A percentile compares a stretch with the other conserved stretches of the same genome.
Evolutionary conservation across 2,329 filamentous ascomycete species (phyloP).

Genomic region (Penicillium sp.): DNA sequence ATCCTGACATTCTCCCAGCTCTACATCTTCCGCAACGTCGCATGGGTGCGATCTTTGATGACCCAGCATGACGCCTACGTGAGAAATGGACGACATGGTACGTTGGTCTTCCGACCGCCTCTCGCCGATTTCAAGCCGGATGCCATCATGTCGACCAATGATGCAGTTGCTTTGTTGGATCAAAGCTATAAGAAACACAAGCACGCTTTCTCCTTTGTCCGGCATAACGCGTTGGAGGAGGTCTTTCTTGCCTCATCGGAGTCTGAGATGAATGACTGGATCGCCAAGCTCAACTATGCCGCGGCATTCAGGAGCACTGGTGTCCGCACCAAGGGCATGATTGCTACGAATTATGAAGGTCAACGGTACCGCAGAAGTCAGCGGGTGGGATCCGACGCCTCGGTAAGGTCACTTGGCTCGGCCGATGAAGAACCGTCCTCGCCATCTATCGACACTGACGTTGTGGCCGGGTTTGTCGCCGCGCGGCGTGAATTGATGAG

Average conservation of each 20-base stretch:
- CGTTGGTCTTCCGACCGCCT: conserved; percentile 85
- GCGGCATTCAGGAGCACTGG: conserved; percentile 89
- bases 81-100: conserved; percentile 68
- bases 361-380: conserved; percentile 58
- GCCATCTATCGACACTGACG: conserved; percentile 67
- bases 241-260: conserved; percentile 87
- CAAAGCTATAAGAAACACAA: conserved; percentile 87
- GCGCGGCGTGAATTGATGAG: conserved; percentile 78
- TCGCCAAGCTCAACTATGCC: conserved; percentile 92
- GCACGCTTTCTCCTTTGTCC: conserved; percentile 85
- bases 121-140: conserved; percentile 91
- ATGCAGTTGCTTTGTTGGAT: conserved; percentile 83
- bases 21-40: conserved; percentile 90
- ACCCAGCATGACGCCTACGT: conserved; percentile 79
- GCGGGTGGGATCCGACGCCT: conserved; percentile 56
- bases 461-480: conserved; percentile 78
- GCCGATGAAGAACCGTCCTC: conserved; percentile 65
- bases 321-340: conserved; percentile 80
- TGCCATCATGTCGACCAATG: conserved; percentile 85
- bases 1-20: conserved; percentile 94
- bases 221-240: conserved; percentile 81
- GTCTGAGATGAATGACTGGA: conserved; percentile 90
- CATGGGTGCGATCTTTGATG: conserved; percentile 88
- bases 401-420: conserved; percentile 60
- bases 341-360: conserved; percentile 79